Base-by-base conservation (phyloP, 495 filamentous ascomycete species). In the Cercophora newfieldiana region DNA sequence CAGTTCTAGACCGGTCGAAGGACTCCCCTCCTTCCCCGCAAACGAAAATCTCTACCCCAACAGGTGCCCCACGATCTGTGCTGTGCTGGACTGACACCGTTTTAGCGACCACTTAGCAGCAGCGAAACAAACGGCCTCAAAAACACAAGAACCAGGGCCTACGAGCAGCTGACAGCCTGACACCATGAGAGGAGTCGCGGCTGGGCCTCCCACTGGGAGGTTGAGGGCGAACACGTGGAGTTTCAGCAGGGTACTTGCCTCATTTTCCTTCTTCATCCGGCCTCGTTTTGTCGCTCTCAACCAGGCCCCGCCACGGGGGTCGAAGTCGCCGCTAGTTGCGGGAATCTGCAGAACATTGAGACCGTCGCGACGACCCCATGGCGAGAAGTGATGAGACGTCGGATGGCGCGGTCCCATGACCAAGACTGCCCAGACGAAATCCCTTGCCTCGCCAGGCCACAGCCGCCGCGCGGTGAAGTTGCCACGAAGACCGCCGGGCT, bases 101-200 rank as follows among this genome's bases (percentile, higher is more conserved):
- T 44, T 57, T 57, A 57, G 54, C 25, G 21, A 57, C 54, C 29
- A 33, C 30, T 60, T 26, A 31, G 33, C 58, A 48, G 5, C 29
- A 58, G 19, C 18, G 1, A n/a, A 37, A 12, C 28, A 31, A 21
- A 22, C 14, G 22, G 54, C 22, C 26, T 8, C 25, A 31, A 14
- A 63, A 18, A 31, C 21, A 21, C 30, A 33, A 37, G 47, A 68
- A 51, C 30, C 31, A 55, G 10, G 24, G 14, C 12, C 58, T 7
- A 44, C n/a, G 33, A 47, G 26, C 26, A 29, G 54, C 26, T 26
- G 26, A 57, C 54, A n/a, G 18, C 10, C 26, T 19, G 48, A 61
- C 60, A 71, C 25, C 12, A 79, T 75, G 77, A 72, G 65, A 64
- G 74, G 75, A 50, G 74, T 78, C 56, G 63, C 72, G 24, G 75